These are phyloP conservation scores for Fraxinus pennsylvanica DNA, from an alignment of 257 asterid species.

Conservation along the genomic window DNA sequence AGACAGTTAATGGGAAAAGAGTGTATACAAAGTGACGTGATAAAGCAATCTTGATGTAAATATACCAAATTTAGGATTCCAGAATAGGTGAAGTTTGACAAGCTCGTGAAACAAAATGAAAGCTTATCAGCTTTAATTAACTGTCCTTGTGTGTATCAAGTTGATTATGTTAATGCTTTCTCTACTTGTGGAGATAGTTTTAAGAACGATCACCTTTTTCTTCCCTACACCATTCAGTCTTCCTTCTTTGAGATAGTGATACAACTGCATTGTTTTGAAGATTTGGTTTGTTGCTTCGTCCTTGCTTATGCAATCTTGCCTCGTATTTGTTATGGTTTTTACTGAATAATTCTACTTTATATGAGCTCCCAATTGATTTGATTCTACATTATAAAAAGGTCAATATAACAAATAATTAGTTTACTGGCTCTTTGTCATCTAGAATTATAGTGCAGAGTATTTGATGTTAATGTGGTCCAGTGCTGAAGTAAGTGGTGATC, in stretches of 20 bases:
- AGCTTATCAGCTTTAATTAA: neutral
- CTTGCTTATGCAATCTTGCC: neutral
- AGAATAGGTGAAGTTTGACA: neutral
- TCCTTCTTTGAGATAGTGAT: neutral
- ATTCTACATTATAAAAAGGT: neutral
- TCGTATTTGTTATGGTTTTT: no score
- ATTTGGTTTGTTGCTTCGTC: neutral
- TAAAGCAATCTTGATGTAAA: neutral
- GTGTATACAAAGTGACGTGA: neutral
- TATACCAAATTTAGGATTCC: neutral
- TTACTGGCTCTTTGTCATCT: neutral
- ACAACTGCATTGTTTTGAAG: neutral
- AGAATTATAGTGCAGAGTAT: neutral
- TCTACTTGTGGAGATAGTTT: neutral
- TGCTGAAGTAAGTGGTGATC: neutral
- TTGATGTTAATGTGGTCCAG: neutral
- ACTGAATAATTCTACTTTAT: neutral
- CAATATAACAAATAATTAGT: neutral
- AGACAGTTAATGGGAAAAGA: neutral
- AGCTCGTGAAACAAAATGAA: neutral
- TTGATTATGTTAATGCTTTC: neutral
- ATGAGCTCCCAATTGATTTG: neutral
- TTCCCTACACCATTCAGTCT: neutral
- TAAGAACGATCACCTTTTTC: neutral
- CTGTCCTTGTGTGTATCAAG: neutral